phyloP scores from a whole-genome alignment of 2,329 filamentous ascomycete species.

The Exophiala xenobiotica region DNA sequence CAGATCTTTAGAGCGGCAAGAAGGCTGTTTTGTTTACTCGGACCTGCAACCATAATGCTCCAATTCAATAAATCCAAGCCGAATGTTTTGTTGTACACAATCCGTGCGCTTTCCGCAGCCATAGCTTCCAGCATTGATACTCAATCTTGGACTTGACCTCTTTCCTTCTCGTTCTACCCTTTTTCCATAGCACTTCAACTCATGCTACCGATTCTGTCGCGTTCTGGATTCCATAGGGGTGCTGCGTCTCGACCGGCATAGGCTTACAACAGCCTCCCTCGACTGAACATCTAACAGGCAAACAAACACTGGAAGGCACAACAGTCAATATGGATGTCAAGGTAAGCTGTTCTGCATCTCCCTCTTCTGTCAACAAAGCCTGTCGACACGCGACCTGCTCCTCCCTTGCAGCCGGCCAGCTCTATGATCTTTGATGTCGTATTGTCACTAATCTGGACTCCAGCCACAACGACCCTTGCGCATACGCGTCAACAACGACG shows the following conservation, averaged over 20 bases:
- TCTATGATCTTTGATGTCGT: background rate
- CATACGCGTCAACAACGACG: slow-evolving; percentile 64
- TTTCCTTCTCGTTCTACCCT: slow-evolving; percentile 21
- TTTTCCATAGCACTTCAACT: slow-evolving; percentile 14
- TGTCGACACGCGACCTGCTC: background rate
- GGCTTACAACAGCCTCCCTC: background rate
- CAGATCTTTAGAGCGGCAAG: background rate
- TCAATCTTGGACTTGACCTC: slow-evolving; percentile 14
- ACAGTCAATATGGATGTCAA: slow-evolving; percentile 47
- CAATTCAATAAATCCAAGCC: slow-evolving; percentile 7
- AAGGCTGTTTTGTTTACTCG: slow-evolving; percentile 5
- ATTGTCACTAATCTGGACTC: slow-evolving; percentile 23
- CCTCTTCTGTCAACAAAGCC: too few species aligned
- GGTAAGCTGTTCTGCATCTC: slow-evolving; percentile 36
- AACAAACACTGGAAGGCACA: slow-evolving; percentile 2
- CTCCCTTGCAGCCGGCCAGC: background rate
- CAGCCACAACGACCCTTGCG: slow-evolving; percentile 70
- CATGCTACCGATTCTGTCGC: slow-evolving; percentile 14
- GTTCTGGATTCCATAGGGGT: slow-evolving; percentile 15
- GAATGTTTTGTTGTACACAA: slow-evolving; percentile 14
- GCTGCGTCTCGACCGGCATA: slow-evolving; percentile 13
- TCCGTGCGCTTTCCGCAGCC: slow-evolving; percentile 6
- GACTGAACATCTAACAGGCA: background rate
- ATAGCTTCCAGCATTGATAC: slow-evolving; percentile 28
- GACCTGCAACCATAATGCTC: slow-evolving; percentile 5